Evolutionary conservation across 352 stramenopile genomes (phyloP).

Genomic region (Globisporangium lucens): DNA sequence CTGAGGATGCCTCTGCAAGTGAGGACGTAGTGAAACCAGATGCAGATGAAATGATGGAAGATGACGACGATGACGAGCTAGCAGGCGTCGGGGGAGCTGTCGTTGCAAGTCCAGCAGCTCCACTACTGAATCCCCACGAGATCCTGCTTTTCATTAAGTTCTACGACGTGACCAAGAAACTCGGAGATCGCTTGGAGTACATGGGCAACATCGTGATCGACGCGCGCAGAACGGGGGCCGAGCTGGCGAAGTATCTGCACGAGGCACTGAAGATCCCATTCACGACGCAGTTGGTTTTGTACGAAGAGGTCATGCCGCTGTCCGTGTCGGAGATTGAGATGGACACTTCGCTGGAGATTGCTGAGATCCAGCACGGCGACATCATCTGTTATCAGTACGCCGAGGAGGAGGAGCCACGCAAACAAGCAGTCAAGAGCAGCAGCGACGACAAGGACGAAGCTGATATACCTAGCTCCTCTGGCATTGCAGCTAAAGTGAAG

Average conservation of each 20-base stretch:
- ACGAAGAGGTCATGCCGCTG: slow-evolving; percentile 73
- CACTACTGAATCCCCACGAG: slow-evolving; percentile 33
- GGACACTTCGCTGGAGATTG: slow-evolving; percentile 33
- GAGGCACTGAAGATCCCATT: slow-evolving; percentile 49
- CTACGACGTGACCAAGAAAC: slow-evolving; percentile 62
- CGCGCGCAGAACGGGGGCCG: slow-evolving; percentile 48
- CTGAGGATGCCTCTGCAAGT: slow-evolving; percentile 18
- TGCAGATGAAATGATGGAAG: slow-evolving; percentile 1
- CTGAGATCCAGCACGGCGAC: slow-evolving; percentile 80
- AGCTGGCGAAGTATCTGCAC: slow-evolving; percentile 48
- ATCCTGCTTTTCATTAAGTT: slow-evolving; percentile 86
- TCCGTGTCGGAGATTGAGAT: slow-evolving; percentile 57
- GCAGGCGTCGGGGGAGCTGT: slow-evolving; percentile 5
- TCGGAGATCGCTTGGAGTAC: slow-evolving; percentile 71
- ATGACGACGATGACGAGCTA: slow-evolving; percentile 16
- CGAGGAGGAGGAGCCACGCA: slow-evolving; percentile 18
- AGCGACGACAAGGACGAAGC: slow-evolving; percentile 25
- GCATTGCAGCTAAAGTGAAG: slow-evolving; percentile 19
- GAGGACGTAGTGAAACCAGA: slow-evolving; percentile 17
- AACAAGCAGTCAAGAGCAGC: slow-evolving; percentile 20
- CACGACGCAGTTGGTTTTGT: slow-evolving; percentile 56
- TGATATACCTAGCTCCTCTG: not conserved
- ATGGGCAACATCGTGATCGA: slow-evolving; percentile 78
- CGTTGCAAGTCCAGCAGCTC: slow-evolving; percentile 9
- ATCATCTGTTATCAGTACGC: slow-evolving; percentile 82